A percentile compares a stretch with the other conserved stretches of the same genome.
These are phyloP conservation scores for Suillus discolor DNA, from an alignment of 768 basidiomycete species.

Conservation along the genomic window DNA sequence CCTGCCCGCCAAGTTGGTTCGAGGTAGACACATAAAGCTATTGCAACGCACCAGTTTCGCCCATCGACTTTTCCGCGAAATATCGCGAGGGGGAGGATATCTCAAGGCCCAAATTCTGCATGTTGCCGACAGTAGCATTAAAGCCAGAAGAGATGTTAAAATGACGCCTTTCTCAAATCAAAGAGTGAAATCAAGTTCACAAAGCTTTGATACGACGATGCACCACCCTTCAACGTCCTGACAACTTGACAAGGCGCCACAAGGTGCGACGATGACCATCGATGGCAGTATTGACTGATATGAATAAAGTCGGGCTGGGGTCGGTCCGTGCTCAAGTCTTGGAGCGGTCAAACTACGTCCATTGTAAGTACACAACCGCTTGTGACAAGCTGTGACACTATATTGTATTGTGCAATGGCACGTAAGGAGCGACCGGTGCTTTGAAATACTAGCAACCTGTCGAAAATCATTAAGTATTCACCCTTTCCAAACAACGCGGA, in stretches of 20 bases:
- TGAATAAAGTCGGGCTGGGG: no score
- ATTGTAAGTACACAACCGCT: no score
- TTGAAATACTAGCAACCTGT: no score
- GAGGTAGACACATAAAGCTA: background rate
- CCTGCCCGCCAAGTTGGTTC: constrained; percentile 34
- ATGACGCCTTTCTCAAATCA: constrained; percentile 82
- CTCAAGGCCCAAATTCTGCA: constrained; percentile 37
- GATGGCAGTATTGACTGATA: background rate
- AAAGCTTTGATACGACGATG: constrained; percentile 52
- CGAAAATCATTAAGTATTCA: no score
- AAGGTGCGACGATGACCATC: background rate
- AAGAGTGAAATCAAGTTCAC: constrained; percentile 76
- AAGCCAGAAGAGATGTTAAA: constrained; percentile 51
- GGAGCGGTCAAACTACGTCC: no score
- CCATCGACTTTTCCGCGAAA: constrained; percentile 49
- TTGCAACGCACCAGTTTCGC: constrained; percentile 65
- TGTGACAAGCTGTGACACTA: no score
- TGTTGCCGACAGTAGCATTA: constrained; percentile 47
- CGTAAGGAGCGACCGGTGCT: no score
- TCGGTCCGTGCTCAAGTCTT: no score
- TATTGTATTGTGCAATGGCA: no score
- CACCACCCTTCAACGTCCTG: constrained; percentile 67
- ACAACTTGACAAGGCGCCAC: constrained; percentile 56
- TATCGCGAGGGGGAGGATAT: constrained; percentile 27
- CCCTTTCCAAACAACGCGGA: no score